Conservation (phyloP, 1,284 basidiomycete genomes). For the Rhodotorula sp. region DNA sequence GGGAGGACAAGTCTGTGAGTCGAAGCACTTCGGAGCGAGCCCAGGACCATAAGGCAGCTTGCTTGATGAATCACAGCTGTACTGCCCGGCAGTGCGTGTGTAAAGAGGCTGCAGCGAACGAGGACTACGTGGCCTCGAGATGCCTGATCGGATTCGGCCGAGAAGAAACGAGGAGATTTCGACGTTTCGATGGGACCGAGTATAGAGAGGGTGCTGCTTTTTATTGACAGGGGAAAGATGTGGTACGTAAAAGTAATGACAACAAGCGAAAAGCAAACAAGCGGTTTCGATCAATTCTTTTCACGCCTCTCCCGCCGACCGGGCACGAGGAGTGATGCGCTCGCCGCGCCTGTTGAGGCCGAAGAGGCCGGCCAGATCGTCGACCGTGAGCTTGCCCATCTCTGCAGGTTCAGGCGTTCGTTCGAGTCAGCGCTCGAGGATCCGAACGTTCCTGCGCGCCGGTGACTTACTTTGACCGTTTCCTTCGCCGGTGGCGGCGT, state of each 20-base stretch:
- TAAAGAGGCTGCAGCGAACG: background rate
- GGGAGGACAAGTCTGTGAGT: background rate
- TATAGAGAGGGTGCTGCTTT: background rate
- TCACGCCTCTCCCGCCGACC: background rate
- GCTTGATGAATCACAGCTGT: too few relatives aligned
- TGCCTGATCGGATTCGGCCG: background rate
- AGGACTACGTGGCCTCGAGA: background rate
- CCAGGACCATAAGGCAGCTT: too few relatives aligned
- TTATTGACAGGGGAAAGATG: background rate
- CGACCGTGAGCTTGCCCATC: conserved; percentile 35
- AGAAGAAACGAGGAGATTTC: background rate
- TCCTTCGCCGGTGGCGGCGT: conserved; percentile 39
- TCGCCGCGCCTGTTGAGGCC: conserved; percentile 16
- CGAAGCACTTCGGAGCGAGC: background rate
- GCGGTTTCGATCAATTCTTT: background rate
- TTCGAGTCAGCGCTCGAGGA: background rate
- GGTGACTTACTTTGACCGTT: conserved; percentile 14
- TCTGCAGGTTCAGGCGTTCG: conserved; percentile 3
- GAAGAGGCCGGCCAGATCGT: conserved; percentile 29
- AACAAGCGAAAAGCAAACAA: background rate
- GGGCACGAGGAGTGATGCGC: background rate
- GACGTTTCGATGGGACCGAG: background rate
- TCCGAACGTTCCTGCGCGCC: too few relatives aligned
- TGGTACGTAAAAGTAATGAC: background rate
- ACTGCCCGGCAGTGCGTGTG: background rate